These are phyloP conservation scores for Phytopythium cucurbitacearum DNA, from an alignment of 352 stramenopile species.

Conservation along the genomic window DNA sequence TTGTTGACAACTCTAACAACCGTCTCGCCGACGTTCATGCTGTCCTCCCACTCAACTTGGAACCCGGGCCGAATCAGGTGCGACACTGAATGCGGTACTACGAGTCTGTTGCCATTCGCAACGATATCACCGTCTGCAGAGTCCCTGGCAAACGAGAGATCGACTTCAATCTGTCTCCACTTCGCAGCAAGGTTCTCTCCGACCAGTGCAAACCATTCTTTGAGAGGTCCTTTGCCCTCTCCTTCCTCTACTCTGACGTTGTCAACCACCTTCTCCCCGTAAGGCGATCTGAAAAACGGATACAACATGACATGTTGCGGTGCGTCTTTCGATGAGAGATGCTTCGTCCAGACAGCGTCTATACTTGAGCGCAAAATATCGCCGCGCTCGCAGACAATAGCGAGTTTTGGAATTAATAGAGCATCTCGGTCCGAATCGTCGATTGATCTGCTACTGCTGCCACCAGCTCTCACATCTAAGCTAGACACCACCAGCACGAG, in stretches of 20 bases:
- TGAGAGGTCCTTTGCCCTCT: constrained; percentile 67
- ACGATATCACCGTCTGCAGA: constrained; percentile 11
- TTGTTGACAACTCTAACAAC: constrained; percentile 49
- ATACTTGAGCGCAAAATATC: constrained; percentile 38
- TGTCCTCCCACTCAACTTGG: constrained; percentile 29
- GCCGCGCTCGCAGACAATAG: constrained; percentile 41
- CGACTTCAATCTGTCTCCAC: constrained; percentile 30
- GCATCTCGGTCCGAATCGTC: not conserved
- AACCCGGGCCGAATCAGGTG: constrained; percentile 18
- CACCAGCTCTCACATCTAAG: not conserved
- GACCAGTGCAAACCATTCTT: constrained; percentile 67
- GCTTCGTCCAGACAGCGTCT: constrained; percentile 20
- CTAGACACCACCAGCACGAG: constrained; percentile 36
- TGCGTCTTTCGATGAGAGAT: constrained; percentile 11
- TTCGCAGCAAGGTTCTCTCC: constrained; percentile 32
- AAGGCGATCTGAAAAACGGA: constrained; percentile 65
- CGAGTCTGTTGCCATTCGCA: constrained; percentile 46
- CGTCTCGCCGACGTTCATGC: constrained; percentile 9
- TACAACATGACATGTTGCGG: constrained; percentile 31
- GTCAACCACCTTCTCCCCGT: constrained; percentile 64
- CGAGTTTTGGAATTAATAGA: constrained; percentile 27
- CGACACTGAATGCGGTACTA: constrained; percentile 17
- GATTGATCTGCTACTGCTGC: not conserved
- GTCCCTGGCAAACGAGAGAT: constrained; percentile 2
- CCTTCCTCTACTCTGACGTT: constrained; percentile 62